A percentile compares a stretch with the other conserved stretches of the same genome.
Conservation (phyloP, 1,139 yeast species). For the Yamadazyma diddensiae region DNA sequence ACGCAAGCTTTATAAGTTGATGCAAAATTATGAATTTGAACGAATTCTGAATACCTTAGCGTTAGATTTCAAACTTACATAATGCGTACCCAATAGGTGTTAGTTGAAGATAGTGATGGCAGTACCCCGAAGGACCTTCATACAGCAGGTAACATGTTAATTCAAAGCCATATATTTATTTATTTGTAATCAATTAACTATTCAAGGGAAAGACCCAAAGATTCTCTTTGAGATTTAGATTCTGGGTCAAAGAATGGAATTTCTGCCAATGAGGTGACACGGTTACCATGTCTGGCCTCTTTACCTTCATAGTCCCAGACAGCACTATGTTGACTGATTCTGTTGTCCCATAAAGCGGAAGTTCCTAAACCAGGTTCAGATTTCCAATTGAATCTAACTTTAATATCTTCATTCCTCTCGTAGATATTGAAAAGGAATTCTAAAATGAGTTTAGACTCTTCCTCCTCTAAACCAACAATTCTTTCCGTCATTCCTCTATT, state of each 20-base stretch:
- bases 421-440: constrained; percentile 31
- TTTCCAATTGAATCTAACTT: constrained; percentile 56
- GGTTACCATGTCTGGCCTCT: constrained; percentile 54
- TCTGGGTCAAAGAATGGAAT: constrained; percentile 49
- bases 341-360: constrained; percentile 59
- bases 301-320: constrained; percentile 51
- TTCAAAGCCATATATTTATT: no score
- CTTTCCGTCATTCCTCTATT: constrained; percentile 20
- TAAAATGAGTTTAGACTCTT: constrained; percentile 29
- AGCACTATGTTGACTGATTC: constrained; percentile 49
- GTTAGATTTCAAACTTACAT: no score
- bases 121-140: no score
- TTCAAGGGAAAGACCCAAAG: constrained; percentile 40
- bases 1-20: no score
- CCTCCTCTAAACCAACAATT: constrained; percentile 22
- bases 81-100: no score
- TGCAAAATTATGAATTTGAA: no score
- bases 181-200: no score
- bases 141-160: no score
- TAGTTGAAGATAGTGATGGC: no score
- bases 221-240: constrained; percentile 54
- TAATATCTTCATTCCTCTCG: constrained; percentile 40
- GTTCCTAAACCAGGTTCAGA: constrained; percentile 49
- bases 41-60: no score
- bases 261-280: constrained; percentile 60